These are phyloP conservation scores for Sicyos edulis DNA, from an alignment of 306 rosid genomes.

Conservation along the genomic window DNA sequence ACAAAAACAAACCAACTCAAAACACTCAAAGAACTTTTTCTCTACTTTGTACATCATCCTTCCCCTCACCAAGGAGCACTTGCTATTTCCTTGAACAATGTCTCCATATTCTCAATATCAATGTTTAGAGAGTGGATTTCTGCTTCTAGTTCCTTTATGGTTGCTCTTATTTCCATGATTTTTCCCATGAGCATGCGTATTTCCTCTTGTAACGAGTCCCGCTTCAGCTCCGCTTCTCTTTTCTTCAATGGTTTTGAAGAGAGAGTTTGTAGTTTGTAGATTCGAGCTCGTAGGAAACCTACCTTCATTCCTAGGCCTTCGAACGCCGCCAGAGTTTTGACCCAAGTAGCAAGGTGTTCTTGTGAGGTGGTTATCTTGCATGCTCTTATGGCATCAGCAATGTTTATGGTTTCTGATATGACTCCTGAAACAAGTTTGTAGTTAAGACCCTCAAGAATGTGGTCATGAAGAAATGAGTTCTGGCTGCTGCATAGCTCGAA, in stretches of 20 bases:
- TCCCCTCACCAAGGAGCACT: conserved; percentile 44
- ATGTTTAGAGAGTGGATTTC: conserved; percentile 24
- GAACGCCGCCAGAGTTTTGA: conserved; percentile 37
- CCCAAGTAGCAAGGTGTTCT: conserved; percentile 35
- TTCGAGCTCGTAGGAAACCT: conserved; percentile 37
- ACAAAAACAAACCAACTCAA: not conserved
- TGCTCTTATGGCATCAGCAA: conserved; percentile 53
- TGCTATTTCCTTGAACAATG: conserved; percentile 35
- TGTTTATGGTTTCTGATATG: conserved; percentile 43
- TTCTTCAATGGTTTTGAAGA: conserved; percentile 26
- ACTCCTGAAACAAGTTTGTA: conserved; percentile 40
- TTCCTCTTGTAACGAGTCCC: conserved; percentile 28
- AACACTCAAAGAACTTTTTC: not conserved
- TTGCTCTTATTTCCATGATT: conserved; percentile 22
- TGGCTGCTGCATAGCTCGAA: conserved; percentile 53
- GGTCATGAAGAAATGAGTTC: conserved; percentile 46
- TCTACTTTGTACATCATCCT: not conserved
- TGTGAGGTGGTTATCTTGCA: conserved; percentile 36
- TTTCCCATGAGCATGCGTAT: conserved; percentile 24
- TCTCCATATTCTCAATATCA: conserved; percentile 23
- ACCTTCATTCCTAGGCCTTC: conserved; percentile 51
- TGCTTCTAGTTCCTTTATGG: conserved; percentile 25
- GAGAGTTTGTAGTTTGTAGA: conserved; percentile 28
- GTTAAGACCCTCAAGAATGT: conserved; percentile 46
- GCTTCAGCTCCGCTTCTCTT: conserved; percentile 24